A percentile compares a stretch with the other conserved stretches of the same genome.
These are phyloP conservation scores for Puccinia polysora DNA, from an alignment of 1,284 basidiomycete genomes.

Conservation along the genomic window DNA sequence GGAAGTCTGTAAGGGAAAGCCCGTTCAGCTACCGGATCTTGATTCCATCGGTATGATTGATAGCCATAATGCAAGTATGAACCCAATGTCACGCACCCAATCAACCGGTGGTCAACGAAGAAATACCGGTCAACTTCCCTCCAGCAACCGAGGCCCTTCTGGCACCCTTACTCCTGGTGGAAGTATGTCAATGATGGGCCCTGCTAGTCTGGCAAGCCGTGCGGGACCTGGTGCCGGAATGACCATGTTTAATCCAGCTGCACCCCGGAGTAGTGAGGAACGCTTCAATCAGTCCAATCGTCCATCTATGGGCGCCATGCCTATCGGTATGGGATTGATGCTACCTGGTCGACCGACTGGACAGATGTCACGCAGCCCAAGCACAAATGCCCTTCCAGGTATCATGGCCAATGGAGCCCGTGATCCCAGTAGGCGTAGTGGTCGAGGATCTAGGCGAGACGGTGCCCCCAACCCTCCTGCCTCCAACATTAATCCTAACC, in stretches of 20 bases:
- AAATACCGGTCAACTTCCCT: constrained; percentile 13
- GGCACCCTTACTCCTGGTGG: constrained; percentile 29
- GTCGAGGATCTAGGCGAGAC: constrained; percentile 28
- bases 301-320: constrained; percentile 27
- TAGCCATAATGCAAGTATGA: constrained; percentile 1
- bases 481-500: constrained; percentile 18
- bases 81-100: constrained; percentile 39
- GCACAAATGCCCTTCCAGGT: constrained; percentile 31
- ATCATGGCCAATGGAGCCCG: constrained; percentile 40
- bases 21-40: constrained; percentile 78
- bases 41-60: constrained; percentile 73
- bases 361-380: constrained; percentile 37
- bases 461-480: neutral
- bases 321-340: constrained; percentile 29
- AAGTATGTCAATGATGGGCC: constrained; percentile 31
- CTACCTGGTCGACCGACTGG: constrained; percentile 27
- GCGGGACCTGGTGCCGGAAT: constrained; percentile 34
- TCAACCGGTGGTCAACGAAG: constrained; percentile 37
- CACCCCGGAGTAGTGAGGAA: constrained; percentile 32
- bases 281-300: constrained; percentile 36
- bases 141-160: constrained; percentile 30
- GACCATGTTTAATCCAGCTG: constrained; percentile 27
- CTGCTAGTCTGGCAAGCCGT: constrained; percentile 23
- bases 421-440: constrained; percentile 31
- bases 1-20: constrained; percentile 89